Conservation (phyloP, 2,329 filamentous ascomycete genomes). For the Aspergillus costaricaensis region DNA sequence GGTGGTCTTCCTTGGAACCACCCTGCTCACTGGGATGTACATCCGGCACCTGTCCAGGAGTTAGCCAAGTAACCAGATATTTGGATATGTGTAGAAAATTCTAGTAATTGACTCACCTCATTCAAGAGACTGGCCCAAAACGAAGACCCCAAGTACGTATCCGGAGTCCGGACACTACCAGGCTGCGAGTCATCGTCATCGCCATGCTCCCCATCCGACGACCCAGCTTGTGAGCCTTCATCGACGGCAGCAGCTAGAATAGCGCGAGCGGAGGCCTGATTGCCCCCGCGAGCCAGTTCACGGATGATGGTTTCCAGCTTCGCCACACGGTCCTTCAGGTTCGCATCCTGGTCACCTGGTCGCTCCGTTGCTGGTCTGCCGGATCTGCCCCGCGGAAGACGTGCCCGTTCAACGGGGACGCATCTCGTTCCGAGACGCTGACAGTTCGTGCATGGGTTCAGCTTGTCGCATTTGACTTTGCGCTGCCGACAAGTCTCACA, state of each 20-base stretch:
- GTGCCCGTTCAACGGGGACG: constrained; percentile 34
- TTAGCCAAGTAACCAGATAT: neutral
- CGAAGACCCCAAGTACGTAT: constrained; percentile 9
- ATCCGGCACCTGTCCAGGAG: neutral
- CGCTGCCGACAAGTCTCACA: constrained; percentile 36
- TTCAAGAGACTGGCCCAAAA: constrained; percentile 8
- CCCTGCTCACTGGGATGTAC: neutral
- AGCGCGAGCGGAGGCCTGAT: neutral
- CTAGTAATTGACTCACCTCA: neutral
- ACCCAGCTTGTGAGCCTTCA: neutral
- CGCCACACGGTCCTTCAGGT: constrained; percentile 26
- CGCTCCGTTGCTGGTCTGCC: constrained; percentile 19
- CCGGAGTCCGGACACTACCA: neutral
- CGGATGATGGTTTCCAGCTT: constrained; percentile 29
- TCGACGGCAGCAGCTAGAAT: neutral
- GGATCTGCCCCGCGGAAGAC: constrained; percentile 36
- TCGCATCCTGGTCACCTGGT: constrained; percentile 18
- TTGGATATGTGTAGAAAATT: fast-evolving
- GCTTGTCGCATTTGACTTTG: constrained; percentile 39
- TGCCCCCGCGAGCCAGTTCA: neutral
- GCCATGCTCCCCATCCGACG: neutral
- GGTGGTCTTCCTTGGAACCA: neutral
- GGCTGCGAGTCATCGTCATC: neutral
- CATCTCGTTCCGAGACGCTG: constrained; percentile 27
- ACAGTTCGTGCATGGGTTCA: constrained; percentile 35